phyloP scores from a whole-genome alignment of 306 rosid genomes.

The Malus asiatica region DNA sequence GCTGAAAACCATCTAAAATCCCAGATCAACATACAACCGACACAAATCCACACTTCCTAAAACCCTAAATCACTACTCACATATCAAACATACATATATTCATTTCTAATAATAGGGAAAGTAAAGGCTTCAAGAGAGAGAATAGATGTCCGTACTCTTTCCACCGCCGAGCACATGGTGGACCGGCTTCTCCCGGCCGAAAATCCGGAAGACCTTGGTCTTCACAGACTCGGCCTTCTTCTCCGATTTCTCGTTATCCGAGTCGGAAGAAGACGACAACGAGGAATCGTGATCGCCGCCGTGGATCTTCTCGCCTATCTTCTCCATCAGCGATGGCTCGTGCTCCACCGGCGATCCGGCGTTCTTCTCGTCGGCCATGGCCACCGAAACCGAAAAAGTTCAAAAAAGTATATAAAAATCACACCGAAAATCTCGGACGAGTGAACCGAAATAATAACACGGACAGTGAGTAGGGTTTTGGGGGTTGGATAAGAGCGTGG shows the following conservation, averaged over 20 bases:
- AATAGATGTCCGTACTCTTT: conserved; percentile 42
- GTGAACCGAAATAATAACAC: neutral
- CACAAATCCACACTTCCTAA: neutral
- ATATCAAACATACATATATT: neutral
- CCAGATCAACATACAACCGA: neutral
- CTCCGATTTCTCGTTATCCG: conserved; percentile 32
- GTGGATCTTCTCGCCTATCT: conserved; percentile 62
- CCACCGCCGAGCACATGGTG: conserved; percentile 84
- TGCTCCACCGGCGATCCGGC: conserved; percentile 26
- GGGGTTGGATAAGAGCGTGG: neutral
- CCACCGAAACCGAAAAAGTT: conserved; percentile 4
- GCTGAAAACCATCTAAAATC: neutral
- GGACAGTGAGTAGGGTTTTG: conserved; percentile 12
- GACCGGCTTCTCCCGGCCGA: conserved; percentile 71
- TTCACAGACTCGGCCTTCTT: conserved; percentile 21
- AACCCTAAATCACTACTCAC: neutral
- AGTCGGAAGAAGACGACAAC: conserved; percentile 50
- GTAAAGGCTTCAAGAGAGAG: neutral
- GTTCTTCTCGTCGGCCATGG: conserved; percentile 60
- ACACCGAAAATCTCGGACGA: conserved; percentile 1
- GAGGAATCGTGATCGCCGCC: conserved; percentile 34
- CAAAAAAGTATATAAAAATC: neutral
- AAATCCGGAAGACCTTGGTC: conserved; percentile 59
- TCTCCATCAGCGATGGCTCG: conserved; percentile 40
- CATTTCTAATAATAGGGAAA: neutral